Conservation (phyloP, 2,329 filamentous ascomycete genomes). For the Trichophyton verrucosum region DNA sequence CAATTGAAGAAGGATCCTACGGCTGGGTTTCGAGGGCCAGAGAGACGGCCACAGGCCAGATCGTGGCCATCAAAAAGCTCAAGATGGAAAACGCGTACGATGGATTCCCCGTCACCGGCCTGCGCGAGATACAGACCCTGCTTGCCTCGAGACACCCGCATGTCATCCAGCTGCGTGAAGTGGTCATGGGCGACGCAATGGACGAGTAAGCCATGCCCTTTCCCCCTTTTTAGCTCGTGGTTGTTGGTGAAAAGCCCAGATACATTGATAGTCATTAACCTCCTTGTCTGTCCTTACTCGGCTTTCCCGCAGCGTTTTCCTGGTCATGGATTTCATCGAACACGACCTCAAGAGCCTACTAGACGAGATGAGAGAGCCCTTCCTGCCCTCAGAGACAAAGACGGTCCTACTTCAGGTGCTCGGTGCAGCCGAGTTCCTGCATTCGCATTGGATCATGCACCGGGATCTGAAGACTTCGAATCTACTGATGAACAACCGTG, state of each 20-base stretch:
- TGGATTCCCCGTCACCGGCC: slow-evolving; percentile 80
- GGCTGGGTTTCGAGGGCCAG: slow-evolving; percentile 82
- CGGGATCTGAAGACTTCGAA: slow-evolving; percentile 91
- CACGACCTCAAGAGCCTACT: slow-evolving; percentile 91
- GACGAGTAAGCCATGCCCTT: slow-evolving; percentile 38
- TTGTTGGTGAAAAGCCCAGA: slow-evolving; percentile 26
- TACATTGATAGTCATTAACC: slow-evolving; percentile 25
- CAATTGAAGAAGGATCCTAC: slow-evolving; percentile 95
- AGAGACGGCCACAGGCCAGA: slow-evolving; percentile 57
- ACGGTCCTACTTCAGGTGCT: slow-evolving; percentile 74
- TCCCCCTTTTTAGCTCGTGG: background rate
- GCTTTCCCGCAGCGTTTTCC: slow-evolving; percentile 55
- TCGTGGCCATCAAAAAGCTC: slow-evolving; percentile 86
- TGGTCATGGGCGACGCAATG: slow-evolving; percentile 60
- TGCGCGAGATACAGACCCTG: slow-evolving; percentile 87
- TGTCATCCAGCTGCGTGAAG: slow-evolving; percentile 68
- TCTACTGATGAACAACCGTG: slow-evolving; percentile 87
- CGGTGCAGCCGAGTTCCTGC: slow-evolving; percentile 70
- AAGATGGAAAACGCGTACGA: slow-evolving; percentile 73
- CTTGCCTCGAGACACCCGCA: slow-evolving; percentile 69
- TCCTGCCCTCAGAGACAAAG: slow-evolving; percentile 84
- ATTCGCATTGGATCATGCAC: slow-evolving; percentile 81
- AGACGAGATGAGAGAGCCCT: slow-evolving; percentile 87
- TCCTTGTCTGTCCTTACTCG: slow-evolving; percentile 11
- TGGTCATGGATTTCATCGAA: slow-evolving; percentile 95